phyloP scores from a whole-genome alignment of 768 basidiomycete species.

The Podaxis pistillaris region DNA sequence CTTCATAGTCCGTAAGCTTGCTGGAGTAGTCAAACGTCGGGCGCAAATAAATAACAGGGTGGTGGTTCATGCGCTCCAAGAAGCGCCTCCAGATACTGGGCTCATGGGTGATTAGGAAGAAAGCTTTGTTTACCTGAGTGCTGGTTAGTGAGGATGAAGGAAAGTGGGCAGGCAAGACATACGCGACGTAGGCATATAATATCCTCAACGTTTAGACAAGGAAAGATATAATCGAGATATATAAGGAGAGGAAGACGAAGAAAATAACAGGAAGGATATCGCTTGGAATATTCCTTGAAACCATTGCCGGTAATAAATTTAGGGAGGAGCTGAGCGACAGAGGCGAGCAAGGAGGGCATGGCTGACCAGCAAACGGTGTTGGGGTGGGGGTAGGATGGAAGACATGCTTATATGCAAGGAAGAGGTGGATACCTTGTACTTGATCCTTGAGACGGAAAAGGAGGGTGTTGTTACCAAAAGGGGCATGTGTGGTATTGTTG shows the following conservation, averaged over 20 bases:
- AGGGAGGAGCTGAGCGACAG: slow-evolving; percentile 1
- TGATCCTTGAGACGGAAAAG: background rate
- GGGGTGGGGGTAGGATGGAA: background rate
- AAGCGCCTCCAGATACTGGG: slow-evolving; percentile 70
- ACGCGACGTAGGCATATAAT: slow-evolving; percentile 46
- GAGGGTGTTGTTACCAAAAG: slow-evolving; percentile 5
- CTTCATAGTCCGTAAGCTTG: slow-evolving; percentile 37
- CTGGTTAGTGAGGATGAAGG: background rate
- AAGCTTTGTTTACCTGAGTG: slow-evolving; percentile 49
- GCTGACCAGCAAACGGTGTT: background rate
- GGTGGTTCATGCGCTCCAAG: slow-evolving; percentile 47
- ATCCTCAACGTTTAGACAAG: slow-evolving; percentile 43
- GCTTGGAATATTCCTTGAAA: background rate
- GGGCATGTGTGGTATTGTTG: slow-evolving; percentile 10
- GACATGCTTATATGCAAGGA: background rate
- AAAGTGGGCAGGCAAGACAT: slow-evolving; percentile 13
- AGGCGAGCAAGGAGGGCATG: slow-evolving; percentile 2
- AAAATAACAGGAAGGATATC: slow-evolving; percentile 18
- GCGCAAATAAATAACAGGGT: slow-evolving; percentile 56
- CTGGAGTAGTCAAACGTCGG: slow-evolving; percentile 50
- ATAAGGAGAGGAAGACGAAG: slow-evolving; percentile 37
- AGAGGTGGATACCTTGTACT: background rate
- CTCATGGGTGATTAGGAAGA: slow-evolving; percentile 64
- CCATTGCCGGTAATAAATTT: background rate
- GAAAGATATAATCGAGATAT: slow-evolving; percentile 42